Evolutionary conservation across 2,329 filamentous ascomycete genomes (phyloP), one percentile per base, ranked within the genome.

Genomic region (Beauveria rudraprayagi): DNA sequence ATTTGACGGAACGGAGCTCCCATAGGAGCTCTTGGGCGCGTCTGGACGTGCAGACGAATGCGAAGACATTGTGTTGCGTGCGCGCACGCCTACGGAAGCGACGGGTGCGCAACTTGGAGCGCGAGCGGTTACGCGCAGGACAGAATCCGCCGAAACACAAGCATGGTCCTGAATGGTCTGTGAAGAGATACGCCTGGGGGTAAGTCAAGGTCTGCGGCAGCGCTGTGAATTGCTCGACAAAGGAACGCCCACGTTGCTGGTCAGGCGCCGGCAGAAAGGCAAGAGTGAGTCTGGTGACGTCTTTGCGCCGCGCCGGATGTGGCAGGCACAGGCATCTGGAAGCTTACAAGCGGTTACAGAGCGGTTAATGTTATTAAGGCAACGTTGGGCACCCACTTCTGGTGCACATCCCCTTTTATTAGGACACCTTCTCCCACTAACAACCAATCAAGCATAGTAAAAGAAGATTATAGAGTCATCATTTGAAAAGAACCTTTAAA

Each of bases 281-380:
- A 50, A 37, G 46, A 43, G 17, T 17, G 22, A 41, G 48, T 53
- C 56, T 46, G 56, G 48, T 60, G 56, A 59, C 56, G 56, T 46
- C 47, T 53, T 53, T 50, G 40, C 37, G 37, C 26, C 26, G 46
- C 46, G 46, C 46, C 30, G 10, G 46, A 43, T 9, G 30, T 16
- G 56, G 46, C 16, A 50, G 30, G 55, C 19, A 22, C 51, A 9
- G 6, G 2, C 16, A n/a, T 37, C 5, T 37, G 34, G 5, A 37
- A 37, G 14, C 34, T 37, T 14, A 37, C 34, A 37, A 37, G 10
- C 34, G 34, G 34, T 37, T 30, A 30, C 9, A 30, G 28, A 30
- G 28, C 28, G 3, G 24, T 26, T 26, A 22, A 22, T 2, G 28
- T 4, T 30, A 30, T 30, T 10, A 30, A 22, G 22, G 22, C 22